Conservation (phyloP, 1,284 basidiomycete genomes). For the Cerrena zonata region DNA sequence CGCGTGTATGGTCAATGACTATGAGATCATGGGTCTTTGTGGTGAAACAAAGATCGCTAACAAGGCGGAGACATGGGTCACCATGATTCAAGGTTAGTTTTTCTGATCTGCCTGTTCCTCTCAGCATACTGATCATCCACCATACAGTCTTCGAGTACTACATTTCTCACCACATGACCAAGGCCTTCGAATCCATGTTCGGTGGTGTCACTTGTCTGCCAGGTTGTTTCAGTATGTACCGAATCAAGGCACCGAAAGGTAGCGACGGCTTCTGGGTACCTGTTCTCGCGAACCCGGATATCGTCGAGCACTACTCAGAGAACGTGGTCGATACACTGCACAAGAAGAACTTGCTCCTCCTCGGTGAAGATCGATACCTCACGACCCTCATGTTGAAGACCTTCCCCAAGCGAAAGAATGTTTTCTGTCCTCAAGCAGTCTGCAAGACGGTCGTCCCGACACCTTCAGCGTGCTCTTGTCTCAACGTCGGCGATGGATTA, state of each 20-base stretch:
- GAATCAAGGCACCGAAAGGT: conserved; percentile 95
- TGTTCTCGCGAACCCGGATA: conserved; percentile 93
- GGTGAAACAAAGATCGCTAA: conserved; percentile 99
- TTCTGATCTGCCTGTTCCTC: conserved; percentile 12
- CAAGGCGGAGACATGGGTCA: conserved; percentile 96
- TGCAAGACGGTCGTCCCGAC: conserved; percentile 98
- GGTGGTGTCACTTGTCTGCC: conserved; percentile 99
- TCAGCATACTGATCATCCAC: background rate
- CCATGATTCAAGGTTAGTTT: conserved; percentile 89
- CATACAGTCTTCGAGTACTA: conserved; percentile 92
- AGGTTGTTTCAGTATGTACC: conserved; percentile 99
- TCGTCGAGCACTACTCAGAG: conserved; percentile 96
- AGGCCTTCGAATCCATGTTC: conserved; percentile 99
- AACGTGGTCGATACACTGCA: conserved; percentile 96
- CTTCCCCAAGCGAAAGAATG: conserved; percentile 98
- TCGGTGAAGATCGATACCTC: conserved; percentile 98
- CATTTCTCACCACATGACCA: conserved; percentile 97
- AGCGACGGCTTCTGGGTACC: conserved; percentile 96
- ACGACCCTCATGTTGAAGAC: conserved; percentile 95
- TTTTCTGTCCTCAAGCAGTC: conserved; percentile 96
- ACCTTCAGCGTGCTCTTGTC: conserved; percentile 91
- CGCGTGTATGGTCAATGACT: conserved; percentile 91
- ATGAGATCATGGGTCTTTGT: conserved; percentile 97
- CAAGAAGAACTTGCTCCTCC: conserved; percentile 96
- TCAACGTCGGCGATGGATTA: conserved; percentile 98